A percentile compares a stretch with the other conserved stretches of the same genome.
phyloP scores from a whole-genome alignment of 441 rosid genomes.

The Manihot esculenta region DNA sequence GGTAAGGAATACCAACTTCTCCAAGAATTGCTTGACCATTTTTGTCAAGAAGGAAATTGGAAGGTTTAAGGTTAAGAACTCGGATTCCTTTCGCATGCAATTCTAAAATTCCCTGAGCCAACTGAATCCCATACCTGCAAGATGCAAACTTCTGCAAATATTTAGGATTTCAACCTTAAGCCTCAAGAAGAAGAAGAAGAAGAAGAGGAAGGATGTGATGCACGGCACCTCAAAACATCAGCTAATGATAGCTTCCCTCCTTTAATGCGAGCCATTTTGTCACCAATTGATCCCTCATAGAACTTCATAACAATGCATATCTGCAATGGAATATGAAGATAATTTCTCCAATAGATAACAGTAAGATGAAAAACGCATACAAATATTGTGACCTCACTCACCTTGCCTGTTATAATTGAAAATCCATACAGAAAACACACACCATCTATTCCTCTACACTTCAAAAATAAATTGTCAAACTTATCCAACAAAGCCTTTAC shows the following conservation, averaged over 20 bases:
- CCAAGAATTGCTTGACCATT: conserved; percentile 67
- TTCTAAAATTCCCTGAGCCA: conserved; percentile 59
- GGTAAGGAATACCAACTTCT: conserved; percentile 74
- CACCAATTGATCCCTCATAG: conserved; percentile 82
- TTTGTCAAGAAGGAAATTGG: conserved; percentile 69
- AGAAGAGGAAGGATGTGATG: too few species aligned
- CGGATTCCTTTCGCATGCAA: conserved; percentile 66
- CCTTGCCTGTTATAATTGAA: conserved; percentile 73
- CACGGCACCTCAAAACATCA: conserved; percentile 60
- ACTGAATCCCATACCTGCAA: conserved; percentile 68
- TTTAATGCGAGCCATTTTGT: conserved; percentile 72
- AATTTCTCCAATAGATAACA: conserved; percentile 5
- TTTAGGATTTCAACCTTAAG: conserved; percentile 8
- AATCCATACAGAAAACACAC: conserved; percentile 65
- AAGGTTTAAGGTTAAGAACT: conserved; percentile 75
- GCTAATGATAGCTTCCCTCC: conserved; percentile 68
- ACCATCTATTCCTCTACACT: conserved; percentile 49
- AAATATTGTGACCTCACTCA: conserved; percentile 29
- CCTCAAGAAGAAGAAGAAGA: conserved; percentile 4
- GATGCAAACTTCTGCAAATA: conserved; percentile 11
- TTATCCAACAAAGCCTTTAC: conserved; percentile 46
- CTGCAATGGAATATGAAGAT: conserved; percentile 34
- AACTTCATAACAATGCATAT: conserved; percentile 72
- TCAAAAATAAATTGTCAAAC: conserved; percentile 57
- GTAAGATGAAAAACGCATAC: conserved; percentile 1